Evolutionary conservation across 2,329 filamentous ascomycete species (phyloP), one percentile per base, ranked within the genome.

Genomic region (Geosmithia flava): DNA sequence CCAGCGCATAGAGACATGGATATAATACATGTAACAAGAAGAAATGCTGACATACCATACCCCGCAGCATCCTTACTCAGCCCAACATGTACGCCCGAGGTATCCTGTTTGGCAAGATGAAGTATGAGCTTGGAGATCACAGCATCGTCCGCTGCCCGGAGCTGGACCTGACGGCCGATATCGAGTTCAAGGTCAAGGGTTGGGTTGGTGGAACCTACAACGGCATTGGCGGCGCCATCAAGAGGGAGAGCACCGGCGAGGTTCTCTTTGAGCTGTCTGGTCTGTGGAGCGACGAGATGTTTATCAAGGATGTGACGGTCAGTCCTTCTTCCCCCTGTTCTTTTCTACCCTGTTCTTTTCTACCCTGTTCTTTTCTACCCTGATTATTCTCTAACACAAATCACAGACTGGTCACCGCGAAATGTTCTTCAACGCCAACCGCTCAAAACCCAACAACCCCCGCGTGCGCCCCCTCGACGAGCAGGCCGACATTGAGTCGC

Each of bases 61-160:
- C 44, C 54, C 59, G 37, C 59, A 94, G 87, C 66, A 87, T 94
- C 59, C 68, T 97, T 47, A 97, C 93, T 4, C 93, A 98, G 61
- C 93, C 93, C 17, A 98, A 98, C 70, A 98, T 98, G 89, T 98
- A 98, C 64, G 93, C 91, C 20, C 80, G 93, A 52, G 91, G 93
- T 37, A 97, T 98, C 51, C 73, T 98, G 8, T 96, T 98, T 59
- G 93, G 93, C 45, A 97, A 96, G 66, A 97, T 98, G 93, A 97
- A 96, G 66, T 98, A 97, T 66, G 93, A 98, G 69, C 80, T 98
- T 7, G 93, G 91, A 53, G 91, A 97, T 63, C 90, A 95, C 69
- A 95, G 90, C 62, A 87, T 89, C 57, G 87, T 98, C 19, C 79
- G 83, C 54, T 97, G 93, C 63, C 88, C 91, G 0, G 91, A 97